Percentiles rank a stretch among this genome's conserved stretches.
These are phyloP conservation scores for Penicillium hesseltinei DNA, from an alignment of 2,329 filamentous ascomycete species.

Conservation along the genomic window DNA sequence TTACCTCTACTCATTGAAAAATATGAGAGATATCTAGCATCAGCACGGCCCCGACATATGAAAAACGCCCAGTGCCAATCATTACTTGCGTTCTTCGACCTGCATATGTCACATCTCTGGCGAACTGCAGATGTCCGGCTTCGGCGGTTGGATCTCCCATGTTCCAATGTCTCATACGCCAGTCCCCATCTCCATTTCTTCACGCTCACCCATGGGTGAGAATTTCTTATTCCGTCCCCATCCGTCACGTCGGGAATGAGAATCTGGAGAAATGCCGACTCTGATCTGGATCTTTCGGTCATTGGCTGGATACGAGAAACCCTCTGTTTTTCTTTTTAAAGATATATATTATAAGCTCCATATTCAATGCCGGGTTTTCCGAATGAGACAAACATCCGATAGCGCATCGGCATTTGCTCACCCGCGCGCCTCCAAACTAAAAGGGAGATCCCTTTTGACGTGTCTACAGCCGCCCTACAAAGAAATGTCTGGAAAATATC, in stretches of 20 bases:
- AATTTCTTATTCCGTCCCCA: neutral
- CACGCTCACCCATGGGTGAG: neutral
- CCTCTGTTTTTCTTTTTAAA: neutral
- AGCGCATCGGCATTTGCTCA: neutral
- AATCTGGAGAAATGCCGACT: conserved; percentile 4
- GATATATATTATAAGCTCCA: neutral
- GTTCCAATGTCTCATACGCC: too few relatives aligned
- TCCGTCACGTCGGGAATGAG: neutral
- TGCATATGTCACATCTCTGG: conserved; percentile 13
- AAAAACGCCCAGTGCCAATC: conserved; percentile 5
- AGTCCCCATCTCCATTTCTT: neutral
- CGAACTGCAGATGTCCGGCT: neutral
- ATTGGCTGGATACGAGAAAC: neutral
- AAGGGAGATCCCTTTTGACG: neutral
- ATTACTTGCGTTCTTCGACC: conserved; percentile 2
- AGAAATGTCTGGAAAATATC: neutral
- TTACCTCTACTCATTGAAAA: neutral
- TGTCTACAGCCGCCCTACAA: conserved; percentile 2
- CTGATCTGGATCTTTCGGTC: neutral
- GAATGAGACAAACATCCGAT: neutral
- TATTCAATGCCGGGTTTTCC: too few relatives aligned
- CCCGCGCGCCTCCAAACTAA: neutral
- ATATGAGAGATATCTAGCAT: neutral
- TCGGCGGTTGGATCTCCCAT: neutral
- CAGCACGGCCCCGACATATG: conserved; percentile 5